Conservation (phyloP, 352 stramenopile genomes). For the Pythium pyrilobum region DNA sequence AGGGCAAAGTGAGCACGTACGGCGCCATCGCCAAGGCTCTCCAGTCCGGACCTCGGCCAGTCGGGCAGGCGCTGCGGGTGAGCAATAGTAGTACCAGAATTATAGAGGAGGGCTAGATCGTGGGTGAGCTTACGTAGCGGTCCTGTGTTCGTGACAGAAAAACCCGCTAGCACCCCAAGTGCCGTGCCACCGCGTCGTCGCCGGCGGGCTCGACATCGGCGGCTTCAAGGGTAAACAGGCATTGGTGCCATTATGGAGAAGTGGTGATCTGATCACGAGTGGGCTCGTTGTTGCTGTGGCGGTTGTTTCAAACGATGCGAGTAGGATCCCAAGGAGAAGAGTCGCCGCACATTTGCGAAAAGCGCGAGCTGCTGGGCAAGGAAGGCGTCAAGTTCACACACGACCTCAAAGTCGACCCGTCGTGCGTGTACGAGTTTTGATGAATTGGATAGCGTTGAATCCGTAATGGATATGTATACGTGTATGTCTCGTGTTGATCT, state of each 20-base stretch:
- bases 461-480: neutral
- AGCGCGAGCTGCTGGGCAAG: conserved; percentile 47
- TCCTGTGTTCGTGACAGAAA: conserved; percentile 31
- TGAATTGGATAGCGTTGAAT: neutral
- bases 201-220: conserved; percentile 56
- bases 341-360: conserved; percentile 60
- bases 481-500: neutral
- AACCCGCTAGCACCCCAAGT: conserved; percentile 79
- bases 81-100: too few relatives aligned
- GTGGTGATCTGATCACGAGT: too few relatives aligned
- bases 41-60: conserved; percentile 53
- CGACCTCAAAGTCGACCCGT: conserved; percentile 47
- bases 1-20: conserved; percentile 79
- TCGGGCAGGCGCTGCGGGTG: conserved; percentile 79
- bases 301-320: too few relatives aligned
- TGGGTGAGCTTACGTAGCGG: neutral
- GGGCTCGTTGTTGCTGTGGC: too few relatives aligned
- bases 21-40: conserved; percentile 55
- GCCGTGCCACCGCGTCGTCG: conserved; percentile 75
- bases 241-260: neutral
- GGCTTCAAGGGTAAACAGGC: conserved; percentile 58
- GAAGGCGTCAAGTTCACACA: conserved; percentile 63
- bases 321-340: conserved; percentile 53
- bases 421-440: conserved; percentile 47
- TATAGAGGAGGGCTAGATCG: too few relatives aligned